Base-by-base conservation (phyloP, 2,329 filamentous ascomycete genomes). In the Ceratocystis papillata region DNA sequence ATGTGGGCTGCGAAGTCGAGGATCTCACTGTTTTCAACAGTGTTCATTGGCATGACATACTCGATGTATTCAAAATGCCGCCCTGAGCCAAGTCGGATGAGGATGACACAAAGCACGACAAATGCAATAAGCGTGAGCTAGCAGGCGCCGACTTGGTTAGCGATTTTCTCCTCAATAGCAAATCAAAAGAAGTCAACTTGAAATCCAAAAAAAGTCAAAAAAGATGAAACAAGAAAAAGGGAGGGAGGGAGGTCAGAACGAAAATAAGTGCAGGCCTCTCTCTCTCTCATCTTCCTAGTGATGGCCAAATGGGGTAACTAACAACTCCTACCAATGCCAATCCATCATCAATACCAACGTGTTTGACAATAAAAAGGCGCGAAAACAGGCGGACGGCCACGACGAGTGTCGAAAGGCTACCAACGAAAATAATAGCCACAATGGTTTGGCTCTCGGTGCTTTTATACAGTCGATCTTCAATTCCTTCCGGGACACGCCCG, bases 1-100 rank as follows among this genome's bases (percentile, higher is more conserved):
- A 82, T 75, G 70, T 82, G 80, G 17, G 80, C 79, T 45, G 72
- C 71, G 62, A 80, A 81, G 70, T 82, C 80, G 67, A 80, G 72
- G 0, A 79, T 70, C 69, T 82, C 77, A 0, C 78, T 80, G 8
- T 72, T 17, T 45, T 77, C 73, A 41, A 80, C 73, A 0, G 74
- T 76, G 2, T 73, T 66, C 59, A 78, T 70, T 22, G 76, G 71
- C 53, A 81, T 72, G 3, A 81, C 77, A 70, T 80, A 79, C 70
- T 79, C 71, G 50, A 79, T 77, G 63, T 77, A 79, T 12, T 72
- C 75, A 64, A 76, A 77, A 65, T 79, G 78, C 15, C 78, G 72
- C 8, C 79, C 79, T 2, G 78, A 80, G 25, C 79, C 79, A 12
- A 81, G 69, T 2, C 76, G 68, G 69, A 81, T 81, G 57, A 81